Evolutionary conservation across 179 eudicot genomes (phyloP).

Genomic region (Corrigiola litoralis): DNA sequence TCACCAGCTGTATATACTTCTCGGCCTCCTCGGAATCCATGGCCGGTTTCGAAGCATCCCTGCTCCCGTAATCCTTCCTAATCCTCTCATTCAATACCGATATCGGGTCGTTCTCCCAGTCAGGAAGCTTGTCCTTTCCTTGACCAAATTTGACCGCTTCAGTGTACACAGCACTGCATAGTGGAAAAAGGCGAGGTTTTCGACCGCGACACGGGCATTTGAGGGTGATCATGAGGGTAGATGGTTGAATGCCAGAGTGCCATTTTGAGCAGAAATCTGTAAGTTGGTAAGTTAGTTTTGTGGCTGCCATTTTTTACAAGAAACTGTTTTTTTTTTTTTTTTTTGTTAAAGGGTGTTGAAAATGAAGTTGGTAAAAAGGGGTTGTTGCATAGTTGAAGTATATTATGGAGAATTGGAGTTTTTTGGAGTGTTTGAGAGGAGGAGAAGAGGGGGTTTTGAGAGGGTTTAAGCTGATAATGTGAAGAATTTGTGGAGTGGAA

Average conservation of each 20-base stretch:
- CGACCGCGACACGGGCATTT: slow-evolving; percentile 23
- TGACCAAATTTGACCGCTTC: slow-evolving; percentile 19
- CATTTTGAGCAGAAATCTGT: slow-evolving; percentile 25
- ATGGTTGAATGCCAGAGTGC: slow-evolving; percentile 7
- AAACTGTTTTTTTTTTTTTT: not conserved
- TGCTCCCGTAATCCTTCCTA: slow-evolving; percentile 47
- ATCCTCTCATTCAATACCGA: slow-evolving; percentile 56
- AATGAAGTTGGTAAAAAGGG: not conserved
- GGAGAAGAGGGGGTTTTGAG: slow-evolving; percentile 12
- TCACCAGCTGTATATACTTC: slow-evolving; percentile 68
- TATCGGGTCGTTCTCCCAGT: slow-evolving; percentile 48
- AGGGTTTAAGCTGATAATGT: slow-evolving; percentile 27
- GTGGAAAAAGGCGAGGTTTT: slow-evolving; percentile 1
- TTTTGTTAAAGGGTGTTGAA: not conserved
- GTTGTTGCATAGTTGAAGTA: not conserved
- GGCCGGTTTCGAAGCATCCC: slow-evolving; percentile 38
- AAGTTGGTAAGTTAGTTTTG: slow-evolving; percentile 18
- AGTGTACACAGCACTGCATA: slow-evolving; percentile 33
- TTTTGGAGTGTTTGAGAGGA: not conserved
- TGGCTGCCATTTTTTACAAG: slow-evolving; percentile 17
- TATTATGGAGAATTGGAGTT: not conserved
- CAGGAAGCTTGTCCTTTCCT: slow-evolving; percentile 8
- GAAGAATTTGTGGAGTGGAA: slow-evolving; percentile 20
- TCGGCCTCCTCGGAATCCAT: slow-evolving; percentile 72
- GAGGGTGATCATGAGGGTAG: slow-evolving; percentile 16